Evolutionary conservation across 2,329 filamentous ascomycete genomes (phyloP), one percentile per base, ranked within the genome.

Genomic region (Trichoderma arundinaceum): DNA sequence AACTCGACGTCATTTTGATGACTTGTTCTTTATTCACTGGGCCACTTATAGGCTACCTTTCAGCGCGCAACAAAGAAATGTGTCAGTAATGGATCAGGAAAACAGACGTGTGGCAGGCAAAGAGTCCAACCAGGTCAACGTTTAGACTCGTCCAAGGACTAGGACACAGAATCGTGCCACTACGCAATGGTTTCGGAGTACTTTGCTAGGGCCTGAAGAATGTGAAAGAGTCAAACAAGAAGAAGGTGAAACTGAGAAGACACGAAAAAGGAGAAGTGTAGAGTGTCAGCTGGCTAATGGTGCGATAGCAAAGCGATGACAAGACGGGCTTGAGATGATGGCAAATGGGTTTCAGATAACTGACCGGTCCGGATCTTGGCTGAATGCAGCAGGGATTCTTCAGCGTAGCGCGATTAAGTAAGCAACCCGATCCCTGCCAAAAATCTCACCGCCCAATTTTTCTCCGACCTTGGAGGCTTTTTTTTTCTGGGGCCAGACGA

Each of bases 1-100:
- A 92, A 81, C 89, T 92, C 72, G 81, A 81, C 72, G 77, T 70
- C 77, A 79, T 79, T 64, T 66, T 75, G 71, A 68, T 67, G 60
- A 9, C 17, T 63, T 41, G 38, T 28, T 51, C 15, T 28, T 17
- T 17, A 46, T 9, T 46, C 46, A 39, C 56, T 53, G 60, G 66
- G 64, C 68, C 70, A 68, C 66, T 69, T 53, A 39, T 38, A 28
- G 52, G 66, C 69, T 70, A 71, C 69, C 68, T 68, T 71, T 72
- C 17, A 66, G 66, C 46, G 60, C 28, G 22, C 35, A 32, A 38
- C 68, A 70, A 69, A 54, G 72, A 67, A 28, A 69, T 70, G 74
- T 72, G 78, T 79, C 78, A 79, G 78, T 75, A 71, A 72, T 68
- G 69, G 67, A 72, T 72, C 72, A 73, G 72, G 68, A 65, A 68